phyloP scores from a whole-genome alignment of 176 grass and related monocot species.

The Carex scoparia region DNA sequence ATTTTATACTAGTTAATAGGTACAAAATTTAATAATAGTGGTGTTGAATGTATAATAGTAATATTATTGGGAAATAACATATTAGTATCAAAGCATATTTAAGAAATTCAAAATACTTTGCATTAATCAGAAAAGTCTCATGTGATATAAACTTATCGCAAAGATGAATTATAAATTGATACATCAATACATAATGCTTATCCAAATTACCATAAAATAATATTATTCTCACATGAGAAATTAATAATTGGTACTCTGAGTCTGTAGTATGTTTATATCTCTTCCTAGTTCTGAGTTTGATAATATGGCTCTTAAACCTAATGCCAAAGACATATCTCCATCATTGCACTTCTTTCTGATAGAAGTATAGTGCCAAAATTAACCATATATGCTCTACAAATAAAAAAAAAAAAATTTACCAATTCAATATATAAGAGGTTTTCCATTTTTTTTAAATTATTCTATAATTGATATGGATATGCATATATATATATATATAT shows the following conservation, averaged over 20 bases:
- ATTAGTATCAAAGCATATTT: background rate
- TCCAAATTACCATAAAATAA: background rate
- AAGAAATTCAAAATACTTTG: background rate
- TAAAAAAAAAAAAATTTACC: too few relatives aligned
- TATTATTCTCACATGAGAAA: background rate
- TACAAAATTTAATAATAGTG: too few relatives aligned
- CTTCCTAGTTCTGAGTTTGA: background rate
- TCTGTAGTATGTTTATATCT: background rate
- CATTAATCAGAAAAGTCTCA: background rate
- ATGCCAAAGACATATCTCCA: constrained; percentile 6
- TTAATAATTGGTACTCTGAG: background rate
- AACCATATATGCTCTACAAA: background rate
- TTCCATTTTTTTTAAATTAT: too few relatives aligned
- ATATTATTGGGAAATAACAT: background rate
- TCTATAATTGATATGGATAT: constrained; percentile 23
- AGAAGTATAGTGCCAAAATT: background rate
- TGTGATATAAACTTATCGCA: background rate
- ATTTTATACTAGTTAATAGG: too few relatives aligned
- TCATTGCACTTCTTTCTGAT: constrained; percentile 1
- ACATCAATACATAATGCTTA: constrained; percentile 1
- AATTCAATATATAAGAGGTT: constrained; percentile 7
- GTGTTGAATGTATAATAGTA: too few relatives aligned
- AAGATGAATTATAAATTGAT: background rate
- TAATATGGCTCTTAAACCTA: constrained; percentile 9
- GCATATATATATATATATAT: background rate